Base-by-base conservation (phyloP, 768 basidiomycete species). In the Rhizopogon salebrosus region DNA sequence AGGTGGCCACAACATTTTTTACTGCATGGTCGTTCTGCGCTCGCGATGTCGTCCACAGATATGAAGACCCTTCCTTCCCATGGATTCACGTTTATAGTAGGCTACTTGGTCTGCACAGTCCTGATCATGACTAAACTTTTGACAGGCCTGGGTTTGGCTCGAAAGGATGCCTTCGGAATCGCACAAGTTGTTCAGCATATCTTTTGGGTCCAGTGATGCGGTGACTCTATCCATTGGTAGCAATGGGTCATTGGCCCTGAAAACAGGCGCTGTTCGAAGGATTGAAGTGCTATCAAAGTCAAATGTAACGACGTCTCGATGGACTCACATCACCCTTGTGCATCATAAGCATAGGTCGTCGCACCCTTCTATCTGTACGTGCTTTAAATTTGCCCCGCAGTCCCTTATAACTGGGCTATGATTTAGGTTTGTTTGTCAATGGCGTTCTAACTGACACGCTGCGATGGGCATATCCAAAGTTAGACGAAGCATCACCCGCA, bases 1-100 rank as follows among this genome's bases (percentile, higher is more conserved):
- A 77, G 82, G 31, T 92, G 90, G 91, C 82, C 87, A 0, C 80
- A 83, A 52, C 90, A 92, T 62, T 79, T 93, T 54, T 87, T 82
- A 3, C 70, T 92, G 59, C 82, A 83, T 62, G 76, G 77, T 2
- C 64, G 71, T 5, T 79, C 85, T 3, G 69, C 78, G 8, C 57
- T 90, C 6, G 70, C 73, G 3, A 63, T 85, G 29, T 66, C 69
- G 1, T 77, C 82, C 41, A 70, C 73, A n/a, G 70, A 66, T n/a
- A 63, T 67, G 34, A 78, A 76, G 54, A 79, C 80, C 0, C 65
- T 90, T 40, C 84, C 87, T 0, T 59, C 71, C 1, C 66, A 76
- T 11, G 91, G 89, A 0, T 81, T 90, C 60, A 87, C 88, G 2
- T 84, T 85, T 64, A 82, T 89, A 83, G 89, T 84, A 54, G 61